These are phyloP conservation scores for Teunomyces cretensis DNA, from an alignment of 805 yeast species.

Conservation along the genomic window DNA sequence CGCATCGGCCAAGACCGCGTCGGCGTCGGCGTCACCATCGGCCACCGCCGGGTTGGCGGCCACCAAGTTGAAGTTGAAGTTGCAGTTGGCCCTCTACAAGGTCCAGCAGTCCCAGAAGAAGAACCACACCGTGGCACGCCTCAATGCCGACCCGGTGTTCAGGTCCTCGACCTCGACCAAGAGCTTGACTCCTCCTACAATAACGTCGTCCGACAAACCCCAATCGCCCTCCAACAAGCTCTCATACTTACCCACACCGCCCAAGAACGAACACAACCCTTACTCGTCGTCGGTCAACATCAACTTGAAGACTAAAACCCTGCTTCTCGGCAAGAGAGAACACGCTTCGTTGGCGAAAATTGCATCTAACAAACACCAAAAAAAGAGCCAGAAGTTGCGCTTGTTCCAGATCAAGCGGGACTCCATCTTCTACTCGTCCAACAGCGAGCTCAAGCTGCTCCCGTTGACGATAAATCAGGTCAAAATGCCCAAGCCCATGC, in stretches of 20 bases:
- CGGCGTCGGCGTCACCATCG: neutral
- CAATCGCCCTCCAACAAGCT: conserved; percentile 5
- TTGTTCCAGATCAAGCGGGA: conserved; percentile 39
- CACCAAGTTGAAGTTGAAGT: conserved; percentile 41
- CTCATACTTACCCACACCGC: conserved; percentile 9
- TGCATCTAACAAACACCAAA: conserved; percentile 16
- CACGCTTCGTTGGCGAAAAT: conserved; percentile 24
- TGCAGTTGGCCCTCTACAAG: conserved; percentile 43
- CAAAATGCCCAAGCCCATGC: conserved; percentile 11
- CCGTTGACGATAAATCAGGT: conserved; percentile 10
- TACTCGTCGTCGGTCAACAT: conserved; percentile 20
- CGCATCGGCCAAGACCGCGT: neutral
- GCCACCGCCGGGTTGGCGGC: conserved; percentile 42
- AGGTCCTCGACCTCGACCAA: neutral
- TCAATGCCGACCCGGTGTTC: neutral
- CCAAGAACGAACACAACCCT: conserved; percentile 3
- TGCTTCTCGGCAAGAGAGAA: conserved; percentile 7
- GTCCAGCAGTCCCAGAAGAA: conserved; percentile 17
- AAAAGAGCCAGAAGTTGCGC: conserved; percentile 23
- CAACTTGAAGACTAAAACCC: conserved; percentile 20
- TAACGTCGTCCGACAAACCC: too few species aligned
- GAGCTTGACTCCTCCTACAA: neutral
- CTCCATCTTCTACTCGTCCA: conserved; percentile 27
- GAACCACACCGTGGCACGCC: neutral
- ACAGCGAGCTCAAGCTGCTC: conserved; percentile 8